A percentile compares a stretch with the other conserved stretches of the same genome.
phyloP scores from a whole-genome alignment of 2,329 filamentous ascomycete species.

The Aureobasidium pullulans region DNA sequence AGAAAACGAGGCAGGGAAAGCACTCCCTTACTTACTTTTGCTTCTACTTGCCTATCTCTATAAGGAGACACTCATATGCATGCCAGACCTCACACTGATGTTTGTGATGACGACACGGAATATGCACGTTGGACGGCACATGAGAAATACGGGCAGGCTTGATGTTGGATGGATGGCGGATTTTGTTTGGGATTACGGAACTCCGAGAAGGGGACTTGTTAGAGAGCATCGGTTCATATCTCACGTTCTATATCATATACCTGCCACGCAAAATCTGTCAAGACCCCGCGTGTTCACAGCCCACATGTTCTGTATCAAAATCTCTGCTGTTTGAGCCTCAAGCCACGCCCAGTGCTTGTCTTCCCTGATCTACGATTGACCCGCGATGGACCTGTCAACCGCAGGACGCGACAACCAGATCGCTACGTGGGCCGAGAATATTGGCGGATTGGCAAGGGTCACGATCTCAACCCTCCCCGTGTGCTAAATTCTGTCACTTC shows the following conservation, averaged over 20 bases:
- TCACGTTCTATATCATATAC: too few relatives aligned
- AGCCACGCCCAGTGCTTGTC: background rate
- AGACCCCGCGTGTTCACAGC: too few relatives aligned
- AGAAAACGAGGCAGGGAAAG: background rate
- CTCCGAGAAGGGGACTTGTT: background rate
- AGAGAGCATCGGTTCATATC: background rate
- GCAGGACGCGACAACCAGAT: background rate
- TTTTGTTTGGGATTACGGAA: background rate
- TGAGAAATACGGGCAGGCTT: background rate
- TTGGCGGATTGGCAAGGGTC: background rate
- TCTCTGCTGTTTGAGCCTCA: background rate
- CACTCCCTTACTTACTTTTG: background rate
- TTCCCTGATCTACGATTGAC: background rate
- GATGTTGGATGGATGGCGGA: background rate
- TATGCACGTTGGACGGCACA: conserved; percentile 2
- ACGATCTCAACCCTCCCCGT: background rate
- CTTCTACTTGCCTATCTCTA: background rate
- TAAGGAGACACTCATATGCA: background rate
- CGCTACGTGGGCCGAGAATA: background rate
- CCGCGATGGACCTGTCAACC: background rate
- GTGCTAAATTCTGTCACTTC: too few relatives aligned
- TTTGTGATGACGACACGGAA: background rate
- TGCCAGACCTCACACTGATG: background rate
- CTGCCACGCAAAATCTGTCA: background rate
- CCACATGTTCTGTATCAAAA: background rate